Evolutionary conservation across 805 yeast species (phyloP).

Genomic region (Hanseniaspora meyeri): DNA sequence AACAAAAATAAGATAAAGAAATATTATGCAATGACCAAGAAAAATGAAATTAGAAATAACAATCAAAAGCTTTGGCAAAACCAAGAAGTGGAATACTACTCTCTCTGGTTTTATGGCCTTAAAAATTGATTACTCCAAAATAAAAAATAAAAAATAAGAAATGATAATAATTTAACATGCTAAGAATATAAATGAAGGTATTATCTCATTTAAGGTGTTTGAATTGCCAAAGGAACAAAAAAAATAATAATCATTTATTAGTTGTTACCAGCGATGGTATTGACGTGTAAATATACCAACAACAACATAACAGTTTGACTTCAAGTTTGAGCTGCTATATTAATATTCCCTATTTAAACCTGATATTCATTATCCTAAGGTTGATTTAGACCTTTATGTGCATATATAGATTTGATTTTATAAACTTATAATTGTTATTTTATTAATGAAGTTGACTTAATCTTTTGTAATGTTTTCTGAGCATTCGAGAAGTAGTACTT

Average conservation of each 20-base stretch:
- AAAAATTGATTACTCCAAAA: background rate
- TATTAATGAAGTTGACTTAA: background rate
- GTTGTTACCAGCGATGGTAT: background rate
- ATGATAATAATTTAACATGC: background rate
- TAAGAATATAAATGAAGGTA: background rate
- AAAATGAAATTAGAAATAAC: background rate
- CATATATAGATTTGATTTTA: too few relatives aligned
- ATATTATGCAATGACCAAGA: conserved; percentile 1
- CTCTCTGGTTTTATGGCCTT: background rate
- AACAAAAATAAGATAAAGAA: conserved; percentile 6
- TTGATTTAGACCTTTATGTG: background rate
- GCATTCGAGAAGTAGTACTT: too few relatives aligned
- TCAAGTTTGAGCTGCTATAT: background rate
- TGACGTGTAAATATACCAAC: background rate
- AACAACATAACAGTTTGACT: background rate
- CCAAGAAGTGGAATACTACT: background rate
- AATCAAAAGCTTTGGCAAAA: background rate
- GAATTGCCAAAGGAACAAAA: background rate
- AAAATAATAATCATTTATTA: background rate
- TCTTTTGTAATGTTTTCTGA: too few relatives aligned
- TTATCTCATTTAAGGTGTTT: background rate
- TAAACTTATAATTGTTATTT: too few relatives aligned
- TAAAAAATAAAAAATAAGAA: background rate
- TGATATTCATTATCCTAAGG: background rate
- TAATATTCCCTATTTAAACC: background rate